A percentile compares a stretch with the other conserved stretches of the same genome.
phyloP scores from a whole-genome alignment of 2,329 filamentous ascomycete genomes.

The Didymella lethalis region DNA sequence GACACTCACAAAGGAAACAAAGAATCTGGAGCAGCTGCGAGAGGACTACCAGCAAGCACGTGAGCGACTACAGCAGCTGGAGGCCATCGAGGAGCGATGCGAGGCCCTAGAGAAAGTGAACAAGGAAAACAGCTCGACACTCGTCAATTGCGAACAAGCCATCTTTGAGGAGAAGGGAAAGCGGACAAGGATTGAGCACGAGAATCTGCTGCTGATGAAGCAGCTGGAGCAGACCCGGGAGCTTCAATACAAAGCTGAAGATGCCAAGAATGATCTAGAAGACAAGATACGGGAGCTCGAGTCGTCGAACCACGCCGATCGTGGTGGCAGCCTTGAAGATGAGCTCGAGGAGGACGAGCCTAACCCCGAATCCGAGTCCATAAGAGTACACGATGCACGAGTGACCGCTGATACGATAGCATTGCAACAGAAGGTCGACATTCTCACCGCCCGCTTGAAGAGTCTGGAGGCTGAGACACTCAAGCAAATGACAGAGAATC shows the following conservation, averaged over 20 bases:
- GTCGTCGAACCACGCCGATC: slow-evolving; percentile 39
- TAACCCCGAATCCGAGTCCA: slow-evolving; percentile 33
- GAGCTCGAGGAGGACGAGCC: slow-evolving; percentile 49
- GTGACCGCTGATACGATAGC: slow-evolving; percentile 48
- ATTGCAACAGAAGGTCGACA: slow-evolving; percentile 52
- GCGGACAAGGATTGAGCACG: slow-evolving; percentile 57
- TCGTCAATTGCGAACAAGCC: slow-evolving; percentile 60
- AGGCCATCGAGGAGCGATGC: slow-evolving; percentile 55
- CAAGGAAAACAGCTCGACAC: slow-evolving; percentile 59
- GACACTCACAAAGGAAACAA: slow-evolving; percentile 58
- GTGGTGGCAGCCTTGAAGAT: slow-evolving; percentile 50
- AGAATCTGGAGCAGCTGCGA: slow-evolving; percentile 52
- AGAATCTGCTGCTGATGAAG: slow-evolving; percentile 56
- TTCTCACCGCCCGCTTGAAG: slow-evolving; percentile 47
- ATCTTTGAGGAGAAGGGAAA: slow-evolving; percentile 61
- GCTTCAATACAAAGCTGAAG: slow-evolving; percentile 57
- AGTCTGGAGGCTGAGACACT: slow-evolving; percentile 52
- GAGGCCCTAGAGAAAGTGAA: slow-evolving; percentile 59
- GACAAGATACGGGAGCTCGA: slow-evolving; percentile 55
- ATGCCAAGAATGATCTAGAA: slow-evolving; percentile 57
- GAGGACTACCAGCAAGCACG: slow-evolving; percentile 56
- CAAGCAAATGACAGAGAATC: slow-evolving; percentile 53
- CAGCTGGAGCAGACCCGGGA: slow-evolving; percentile 58
- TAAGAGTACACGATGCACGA: slow-evolving; percentile 33
- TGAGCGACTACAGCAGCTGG: slow-evolving; percentile 56